Conservation (phyloP, 2,329 filamentous ascomycete genomes). For the Talaromyces sp. region DNA sequence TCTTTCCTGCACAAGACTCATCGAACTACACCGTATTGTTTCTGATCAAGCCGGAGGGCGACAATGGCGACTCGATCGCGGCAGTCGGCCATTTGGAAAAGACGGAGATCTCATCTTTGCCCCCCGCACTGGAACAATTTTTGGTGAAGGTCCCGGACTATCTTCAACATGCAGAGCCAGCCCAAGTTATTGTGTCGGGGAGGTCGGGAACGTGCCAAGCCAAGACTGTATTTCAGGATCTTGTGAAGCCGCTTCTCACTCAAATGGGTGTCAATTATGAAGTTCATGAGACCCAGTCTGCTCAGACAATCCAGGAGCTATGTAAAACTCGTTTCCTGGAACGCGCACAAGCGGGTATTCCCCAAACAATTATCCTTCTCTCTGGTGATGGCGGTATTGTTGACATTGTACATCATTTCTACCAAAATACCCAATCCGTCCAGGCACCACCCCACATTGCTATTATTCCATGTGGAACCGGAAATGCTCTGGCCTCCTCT, state of each 20-base stretch:
- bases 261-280: constrained; percentile 54
- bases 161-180: constrained; percentile 18
- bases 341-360: constrained; percentile 49
- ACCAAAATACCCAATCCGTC: constrained; percentile 20
- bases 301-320: constrained; percentile 67
- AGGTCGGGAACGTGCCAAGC: constrained; percentile 66
- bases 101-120: constrained; percentile 19
- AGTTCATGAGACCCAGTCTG: constrained; percentile 65
- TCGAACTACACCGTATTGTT: constrained; percentile 26
- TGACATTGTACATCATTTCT: constrained; percentile 75
- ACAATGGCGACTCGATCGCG: not conserved
- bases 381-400: constrained; percentile 87
- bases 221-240: constrained; percentile 56
- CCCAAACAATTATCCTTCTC: constrained; percentile 72
- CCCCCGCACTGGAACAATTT: constrained; percentile 18
- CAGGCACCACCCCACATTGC: constrained; percentile 59
- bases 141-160: constrained; percentile 25
- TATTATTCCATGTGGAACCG: constrained; percentile 57
- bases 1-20: constrained; percentile 18
- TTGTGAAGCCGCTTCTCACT: constrained; percentile 60
- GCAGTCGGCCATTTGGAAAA: constrained; percentile 14
- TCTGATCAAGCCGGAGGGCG: constrained; percentile 13
- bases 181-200: constrained; percentile 69
- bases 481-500: constrained; percentile 50
- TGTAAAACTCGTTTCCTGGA: constrained; percentile 54